Evolutionary conservation across 2,329 filamentous ascomycete species (phyloP).

Genomic region (Xylariaceae sp.): DNA sequence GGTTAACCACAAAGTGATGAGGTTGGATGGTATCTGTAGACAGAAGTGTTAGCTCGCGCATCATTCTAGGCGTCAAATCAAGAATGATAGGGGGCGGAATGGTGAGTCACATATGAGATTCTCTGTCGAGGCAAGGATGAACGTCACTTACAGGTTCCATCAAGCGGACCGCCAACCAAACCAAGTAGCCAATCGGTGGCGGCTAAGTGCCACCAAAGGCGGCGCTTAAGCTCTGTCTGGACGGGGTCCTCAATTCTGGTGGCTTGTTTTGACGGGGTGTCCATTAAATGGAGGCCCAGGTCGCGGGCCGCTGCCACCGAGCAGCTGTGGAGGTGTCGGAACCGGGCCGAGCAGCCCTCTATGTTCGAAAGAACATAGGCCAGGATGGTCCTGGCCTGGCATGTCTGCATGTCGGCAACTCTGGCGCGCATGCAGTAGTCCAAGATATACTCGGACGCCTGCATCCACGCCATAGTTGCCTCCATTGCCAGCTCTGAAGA

Average conservation of each 20-base stretch:
- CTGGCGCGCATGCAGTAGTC: conserved; percentile 31
- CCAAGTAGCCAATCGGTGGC: conserved; percentile 38
- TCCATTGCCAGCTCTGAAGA: conserved; percentile 20
- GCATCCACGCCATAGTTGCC: conserved; percentile 20
- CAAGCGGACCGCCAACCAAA: conserved; percentile 13
- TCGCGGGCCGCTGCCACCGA: conserved; percentile 32
- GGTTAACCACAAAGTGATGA: conserved; percentile 36
- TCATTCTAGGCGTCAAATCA: background rate
- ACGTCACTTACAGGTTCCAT: conserved; percentile 16
- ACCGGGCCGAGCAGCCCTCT: conserved; percentile 35
- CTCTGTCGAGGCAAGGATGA: background rate
- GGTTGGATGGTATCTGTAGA: conserved; percentile 37
- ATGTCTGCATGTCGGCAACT: conserved; percentile 32
- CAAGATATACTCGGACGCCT: conserved; percentile 34
- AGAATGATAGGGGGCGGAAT: background rate
- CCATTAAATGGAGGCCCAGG: conserved; percentile 37
- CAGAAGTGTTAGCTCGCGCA: conserved; percentile 27
- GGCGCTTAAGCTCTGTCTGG: conserved; percentile 36
- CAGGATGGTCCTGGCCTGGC: conserved; percentile 36
- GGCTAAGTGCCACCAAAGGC: conserved; percentile 43
- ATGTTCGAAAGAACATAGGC: conserved; percentile 37
- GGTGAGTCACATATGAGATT: background rate
- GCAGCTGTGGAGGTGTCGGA: conserved; percentile 30
- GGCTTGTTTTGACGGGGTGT: conserved; percentile 29
- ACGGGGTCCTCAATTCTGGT: conserved; percentile 21